Base-by-base conservation (phyloP, 139 green algal species). In the Volvox reticuliferus region DNA sequence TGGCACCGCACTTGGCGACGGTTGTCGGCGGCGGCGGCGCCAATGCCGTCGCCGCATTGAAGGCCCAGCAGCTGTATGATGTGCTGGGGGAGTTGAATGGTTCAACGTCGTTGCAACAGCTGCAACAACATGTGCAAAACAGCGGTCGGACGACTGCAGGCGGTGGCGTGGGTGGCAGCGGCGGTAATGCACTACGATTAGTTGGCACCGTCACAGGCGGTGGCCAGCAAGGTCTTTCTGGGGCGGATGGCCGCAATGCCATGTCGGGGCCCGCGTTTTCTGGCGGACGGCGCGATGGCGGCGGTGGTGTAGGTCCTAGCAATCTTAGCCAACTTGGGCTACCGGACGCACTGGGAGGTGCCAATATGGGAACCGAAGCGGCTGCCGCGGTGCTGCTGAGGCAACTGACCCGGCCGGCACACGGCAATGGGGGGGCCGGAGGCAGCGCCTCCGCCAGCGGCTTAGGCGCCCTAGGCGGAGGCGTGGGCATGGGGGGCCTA, bases 31-130 rank as follows among this genome's bases (percentile, higher is more conserved):
- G 75, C 32, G 32, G 75, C 32, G 75, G 32, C 32, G 75, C 32
- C 32, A 35, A 55, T 12, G 75, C 32, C 20, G 75, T 30, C 33
- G 30, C 75, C 75, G 75, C 75, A 19, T 26, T 81, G 32, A 81
- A 81, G 32, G 75, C 75, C 20, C 75, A 81, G 75, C 75, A 81
- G 30, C 30, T 81, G 75, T 81, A 81, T 30, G 32, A 55, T 2
- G 32, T 30, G 17, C 30, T 81, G 32, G 75, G 75, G 75, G 75
- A 81, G 32, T 12, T 81, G 33, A 55, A 55, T 30, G 75, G 75
- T 16, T 24, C 37, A 44, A 20, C 21, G 35, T 32, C 32, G 32
- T 20, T 81, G 30, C 75, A 81, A 30, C 75, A 81, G 75, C 75
- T 36, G 30, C 73, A 36, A 6, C 75, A 81, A 24, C 75, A 81